phyloP scores from a whole-genome alignment of 2,329 filamentous ascomycete genomes.

The Cladosporium sp. region DNA sequence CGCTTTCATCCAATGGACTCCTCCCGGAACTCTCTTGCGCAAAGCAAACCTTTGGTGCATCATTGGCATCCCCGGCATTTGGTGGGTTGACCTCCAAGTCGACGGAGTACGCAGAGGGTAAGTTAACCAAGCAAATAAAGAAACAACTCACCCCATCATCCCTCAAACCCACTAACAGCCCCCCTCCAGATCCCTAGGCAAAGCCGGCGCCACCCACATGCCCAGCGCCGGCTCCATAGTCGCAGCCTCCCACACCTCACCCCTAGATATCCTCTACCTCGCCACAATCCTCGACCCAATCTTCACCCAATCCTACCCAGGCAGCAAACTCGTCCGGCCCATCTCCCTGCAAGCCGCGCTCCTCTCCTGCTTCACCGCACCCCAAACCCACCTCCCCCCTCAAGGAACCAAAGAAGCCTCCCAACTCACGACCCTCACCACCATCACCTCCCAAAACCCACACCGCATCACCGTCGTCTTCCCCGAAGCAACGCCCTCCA shows the following conservation, averaged over 20 bases:
- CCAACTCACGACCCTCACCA: conserved; percentile 33
- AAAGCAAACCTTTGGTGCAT: conserved; percentile 86
- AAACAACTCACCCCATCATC: not conserved
- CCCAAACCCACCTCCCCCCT: conserved; percentile 24
- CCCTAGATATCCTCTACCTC: conserved; percentile 88
- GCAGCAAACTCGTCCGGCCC: conserved; percentile 64
- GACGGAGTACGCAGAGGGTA: conserved; percentile 91
- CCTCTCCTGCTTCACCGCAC: conserved; percentile 46
- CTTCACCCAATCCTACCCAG: conserved; percentile 80
- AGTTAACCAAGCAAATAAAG: conserved; percentile 20
- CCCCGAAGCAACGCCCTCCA: conserved; percentile 90
- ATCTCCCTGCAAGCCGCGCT: conserved; percentile 75
- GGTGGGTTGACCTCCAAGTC: conserved; percentile 98
- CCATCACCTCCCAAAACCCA: conserved; percentile 63
- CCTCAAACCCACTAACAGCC: conserved; percentile 5
- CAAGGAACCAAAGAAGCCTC: conserved; percentile 19
- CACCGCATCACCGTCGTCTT: conserved; percentile 78
- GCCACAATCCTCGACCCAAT: conserved; percentile 94
- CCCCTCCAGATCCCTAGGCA: conserved; percentile 57
- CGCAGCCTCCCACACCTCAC: conserved; percentile 84
- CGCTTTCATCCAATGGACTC: conserved; percentile 61
- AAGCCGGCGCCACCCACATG: conserved; percentile 60
- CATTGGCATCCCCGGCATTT: conserved; percentile 83
- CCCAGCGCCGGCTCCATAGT: conserved; percentile 78
- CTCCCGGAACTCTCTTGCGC: conserved; percentile 62